Evolutionary conservation across 345 rosid genomes (phyloP), one percentile per base, ranked within the genome.

Genomic region (Gossypium longicalyx): DNA sequence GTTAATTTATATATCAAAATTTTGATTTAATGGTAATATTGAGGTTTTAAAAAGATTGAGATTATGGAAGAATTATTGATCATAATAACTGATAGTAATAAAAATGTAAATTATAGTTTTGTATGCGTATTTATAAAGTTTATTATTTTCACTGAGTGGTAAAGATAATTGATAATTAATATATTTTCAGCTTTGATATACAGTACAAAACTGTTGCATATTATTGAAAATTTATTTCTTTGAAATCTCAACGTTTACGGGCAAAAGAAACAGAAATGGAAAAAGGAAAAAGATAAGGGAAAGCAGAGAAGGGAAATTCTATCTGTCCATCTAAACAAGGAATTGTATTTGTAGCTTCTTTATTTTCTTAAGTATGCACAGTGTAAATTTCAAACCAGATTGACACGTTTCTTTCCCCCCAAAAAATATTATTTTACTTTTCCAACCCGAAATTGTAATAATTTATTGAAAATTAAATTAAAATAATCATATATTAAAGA

Each of bases 371-470:
- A 34, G 25, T 62, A 19, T 61, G 4, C 25, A 77, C 78, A 70
- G 82, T 75, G 11, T 41, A 65, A 61, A 84, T 56, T 81, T 82
- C 78, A 82, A 84, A 84, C 67, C 60, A 71, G 70, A 22, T 44
- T 75, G 80, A 78, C 85, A 84, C 82, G 85, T 79, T 73, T 67
- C 74, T 81, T 81, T 77, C 87, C 87, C 83, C 75, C 87, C 85
- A 5, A 80, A 63, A 79, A 64, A 43, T 57, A 77, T 10, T 47
- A 61, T 27, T 67, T 41, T 48, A 75, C 76, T 74, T 49, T 58
- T 65, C 38, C 3, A n/a, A 63, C 20, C 29, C 59, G 9, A 75
- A 69, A 57, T 70, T 62, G 56, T 68, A 52, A 38, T 76, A 63
- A 61, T 72, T 78, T 2, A 74, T 74, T 23, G 22, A 34, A 34